A percentile compares a stretch with the other conserved stretches of the same genome.
These are phyloP conservation scores for Cymbomonas tetramitiformis DNA, from an alignment of 139 green algal genomes.

Conservation along the genomic window DNA sequence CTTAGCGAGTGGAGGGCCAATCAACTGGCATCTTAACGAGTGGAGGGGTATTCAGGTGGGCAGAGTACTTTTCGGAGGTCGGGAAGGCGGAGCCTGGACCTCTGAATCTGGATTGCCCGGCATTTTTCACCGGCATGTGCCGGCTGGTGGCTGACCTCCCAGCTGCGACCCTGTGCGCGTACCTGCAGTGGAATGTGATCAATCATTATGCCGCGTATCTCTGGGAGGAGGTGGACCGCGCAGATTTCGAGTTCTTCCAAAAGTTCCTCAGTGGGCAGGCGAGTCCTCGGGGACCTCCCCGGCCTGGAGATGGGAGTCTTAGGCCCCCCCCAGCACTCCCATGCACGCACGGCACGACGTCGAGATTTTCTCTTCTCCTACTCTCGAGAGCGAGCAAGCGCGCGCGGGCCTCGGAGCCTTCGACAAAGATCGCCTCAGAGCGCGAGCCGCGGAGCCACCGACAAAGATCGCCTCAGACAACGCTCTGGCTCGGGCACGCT, in stretches of 20 bases:
- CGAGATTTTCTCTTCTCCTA: too few species aligned
- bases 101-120: background rate
- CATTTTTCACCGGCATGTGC: background rate
- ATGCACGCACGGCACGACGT: too few species aligned
- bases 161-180: background rate
- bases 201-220: background rate
- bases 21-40: background rate
- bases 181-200: background rate
- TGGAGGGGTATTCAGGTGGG: background rate
- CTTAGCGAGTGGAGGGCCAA: too few species aligned
- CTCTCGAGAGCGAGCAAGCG: too few species aligned
- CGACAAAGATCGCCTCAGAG: too few species aligned
- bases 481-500: too few species aligned
- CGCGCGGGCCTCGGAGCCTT: too few species aligned
- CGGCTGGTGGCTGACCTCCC: background rate
- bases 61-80: background rate
- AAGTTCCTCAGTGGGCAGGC: background rate
- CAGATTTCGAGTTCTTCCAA: constrained; percentile 3
- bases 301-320: too few species aligned
- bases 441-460: too few species aligned
- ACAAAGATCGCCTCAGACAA: too few species aligned
- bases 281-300: too few species aligned
- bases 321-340: too few species aligned
- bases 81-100: background rate
- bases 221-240: background rate